Evolutionary conservation across 2,329 filamentous ascomycete species (phyloP), one percentile per base, ranked within the genome.

Genomic region (Diaporthe batatas): DNA sequence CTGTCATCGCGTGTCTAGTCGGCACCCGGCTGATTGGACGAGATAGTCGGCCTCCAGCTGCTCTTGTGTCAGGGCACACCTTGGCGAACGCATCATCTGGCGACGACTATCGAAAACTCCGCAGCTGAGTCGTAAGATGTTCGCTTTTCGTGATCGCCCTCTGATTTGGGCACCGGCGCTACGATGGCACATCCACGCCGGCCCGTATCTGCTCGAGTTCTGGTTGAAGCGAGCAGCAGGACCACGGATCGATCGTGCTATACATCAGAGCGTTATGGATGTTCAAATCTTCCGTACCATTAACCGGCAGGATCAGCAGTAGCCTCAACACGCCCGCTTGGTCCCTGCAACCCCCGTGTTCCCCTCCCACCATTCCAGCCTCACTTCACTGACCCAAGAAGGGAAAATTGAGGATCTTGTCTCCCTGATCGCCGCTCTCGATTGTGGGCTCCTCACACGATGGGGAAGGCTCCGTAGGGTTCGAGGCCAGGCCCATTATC

Each of bases 1-100:
- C 34, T 70, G 68, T 70, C 54, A 23, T 42, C 68, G 68, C 34
- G 68, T 49, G 68, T 70, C 57, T 59, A 57, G 59, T 59, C 54
- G 54, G 34, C 32, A 47, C 68, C 42, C 68, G 68, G 36, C 21
- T 25, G 54, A 62, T 42, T 70, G 55, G 55, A 39, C 49, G 68
- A 51, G 53, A 42, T 23, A n/a, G n/a, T 34, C 32, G 8, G 29
- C 42, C 68, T 42, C 34, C 62, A 67, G 47, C 62, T 53, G 47
- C 32, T 53, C 44, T 65, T 23, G 44, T 53, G 62, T 67, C 62
- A 67, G 62, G 62, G 62, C 62, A 59, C 25, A 44, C 68, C 44
- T 62, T 70, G 34, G 68, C 68, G 47, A 44, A 62, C 62, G 53
- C 3, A 67, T 53, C 47, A 53, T 67, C 39, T 53, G 29, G 47